Evolutionary conservation across 228 moss, liverwort and hornwort genomes (phyloP).

Genomic region (Sphagnum fallax): DNA sequence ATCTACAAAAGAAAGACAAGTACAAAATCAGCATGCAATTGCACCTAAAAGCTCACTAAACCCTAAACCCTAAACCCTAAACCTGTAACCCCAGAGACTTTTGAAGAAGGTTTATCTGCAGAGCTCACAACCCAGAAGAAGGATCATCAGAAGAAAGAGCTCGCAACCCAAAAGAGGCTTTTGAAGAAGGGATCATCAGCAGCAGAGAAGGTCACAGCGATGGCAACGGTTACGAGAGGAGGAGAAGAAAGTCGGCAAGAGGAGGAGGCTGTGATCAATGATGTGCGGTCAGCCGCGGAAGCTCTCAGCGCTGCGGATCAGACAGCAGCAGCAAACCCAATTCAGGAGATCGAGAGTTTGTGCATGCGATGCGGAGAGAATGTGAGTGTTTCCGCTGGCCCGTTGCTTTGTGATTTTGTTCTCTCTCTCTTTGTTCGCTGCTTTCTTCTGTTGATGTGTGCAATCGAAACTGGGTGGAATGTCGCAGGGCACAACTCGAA

Average conservation of each 20-base stretch:
- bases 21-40: no score
- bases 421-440: neutral
- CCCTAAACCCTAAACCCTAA: neutral
- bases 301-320: slow-evolving; percentile 25
- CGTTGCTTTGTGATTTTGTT: neutral
- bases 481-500: slow-evolving; percentile 58
- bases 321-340: slow-evolving; percentile 16
- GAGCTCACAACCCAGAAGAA: no score
- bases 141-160: no score
- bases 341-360: slow-evolving; percentile 66
- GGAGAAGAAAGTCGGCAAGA: neutral
- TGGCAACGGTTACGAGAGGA: neutral
- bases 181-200: no score
- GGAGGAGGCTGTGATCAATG: slow-evolving; percentile 14
- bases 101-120: no score
- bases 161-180: no score
- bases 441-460: neutral
- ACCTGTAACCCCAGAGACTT: neutral
- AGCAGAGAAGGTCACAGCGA: neutral
- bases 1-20: no score
- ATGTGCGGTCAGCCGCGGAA: slow-evolving; percentile 30
- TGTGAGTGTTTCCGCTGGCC: slow-evolving; percentile 12
- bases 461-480: neutral
- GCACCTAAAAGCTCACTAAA: neutral
- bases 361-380: slow-evolving; percentile 84